Evolutionary conservation across 2,329 filamentous ascomycete species (phyloP).

Genomic region (Exserohilum rostratum): DNA sequence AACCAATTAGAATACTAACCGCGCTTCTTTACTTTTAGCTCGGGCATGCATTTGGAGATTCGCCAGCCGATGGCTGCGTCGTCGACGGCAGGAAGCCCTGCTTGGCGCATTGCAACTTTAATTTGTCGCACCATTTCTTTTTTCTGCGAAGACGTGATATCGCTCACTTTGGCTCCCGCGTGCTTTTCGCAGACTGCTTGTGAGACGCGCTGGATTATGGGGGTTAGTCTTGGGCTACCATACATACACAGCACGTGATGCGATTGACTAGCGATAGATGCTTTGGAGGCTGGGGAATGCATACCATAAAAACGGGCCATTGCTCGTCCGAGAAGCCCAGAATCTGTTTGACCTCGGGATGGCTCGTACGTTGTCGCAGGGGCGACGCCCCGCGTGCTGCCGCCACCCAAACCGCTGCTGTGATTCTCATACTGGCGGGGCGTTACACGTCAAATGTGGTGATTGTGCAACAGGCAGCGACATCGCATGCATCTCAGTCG

Average conservation of each 20-base stretch:
- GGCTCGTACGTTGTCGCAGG: constrained; percentile 1
- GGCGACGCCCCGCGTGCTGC: not conserved
- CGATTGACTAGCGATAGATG: not conserved
- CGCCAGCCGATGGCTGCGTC: constrained; percentile 8
- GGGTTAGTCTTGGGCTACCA: constrained; percentile 2
- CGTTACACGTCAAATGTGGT: not conserved
- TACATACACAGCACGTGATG: not conserved
- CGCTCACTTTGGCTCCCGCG: not conserved
- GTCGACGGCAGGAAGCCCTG: not conserved
- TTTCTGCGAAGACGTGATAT: not conserved
- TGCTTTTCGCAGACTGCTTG: constrained; percentile 8
- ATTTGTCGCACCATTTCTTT: not conserved
- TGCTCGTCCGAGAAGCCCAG: constrained; percentile 7
- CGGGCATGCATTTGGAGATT: constrained; percentile 7
- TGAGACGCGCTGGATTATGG: constrained; percentile 4
- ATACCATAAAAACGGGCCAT: constrained; percentile 10
- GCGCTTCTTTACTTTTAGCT: constrained; percentile 4
- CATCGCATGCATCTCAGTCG: not conserved
- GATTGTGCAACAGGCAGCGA: not conserved
- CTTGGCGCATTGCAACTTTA: not conserved
- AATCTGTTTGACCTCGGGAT: not conserved
- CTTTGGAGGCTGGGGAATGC: no score
- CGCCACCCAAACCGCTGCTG: constrained; percentile 1
- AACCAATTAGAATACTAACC: not conserved
- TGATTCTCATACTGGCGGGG: constrained; percentile 4